Evolutionary conservation across 305 asterid species (phyloP).

Genomic region (Fraxinus latifolia): DNA sequence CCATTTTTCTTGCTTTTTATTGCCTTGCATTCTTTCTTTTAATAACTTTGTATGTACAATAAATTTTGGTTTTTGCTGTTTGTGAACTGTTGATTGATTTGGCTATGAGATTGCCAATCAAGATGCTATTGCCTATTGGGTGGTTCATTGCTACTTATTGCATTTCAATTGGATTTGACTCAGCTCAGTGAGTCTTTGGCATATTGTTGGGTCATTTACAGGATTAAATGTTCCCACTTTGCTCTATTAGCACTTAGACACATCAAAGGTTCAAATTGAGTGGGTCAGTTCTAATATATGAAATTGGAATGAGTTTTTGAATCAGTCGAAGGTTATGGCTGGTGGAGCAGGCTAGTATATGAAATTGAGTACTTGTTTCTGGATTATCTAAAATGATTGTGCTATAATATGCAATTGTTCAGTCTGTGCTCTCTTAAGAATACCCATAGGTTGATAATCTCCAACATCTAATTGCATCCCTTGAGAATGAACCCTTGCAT

Average conservation of each 20-base stretch:
- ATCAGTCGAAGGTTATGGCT: neutral
- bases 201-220: neutral
- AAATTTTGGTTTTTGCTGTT: neutral
- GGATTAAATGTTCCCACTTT: neutral
- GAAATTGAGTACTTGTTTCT: neutral
- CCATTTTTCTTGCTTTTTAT: neutral
- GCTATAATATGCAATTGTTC: neutral
- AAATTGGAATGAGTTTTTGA: neutral
- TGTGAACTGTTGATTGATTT: neutral
- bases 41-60: neutral
- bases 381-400: neutral
- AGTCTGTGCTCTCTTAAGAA: neutral
- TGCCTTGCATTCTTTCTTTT: neutral
- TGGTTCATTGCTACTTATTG: neutral
- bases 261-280: neutral
- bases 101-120: neutral
- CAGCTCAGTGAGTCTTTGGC: neutral
- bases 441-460: neutral
- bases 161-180: neutral
- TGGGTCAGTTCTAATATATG: neutral
- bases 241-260: neutral
- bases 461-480: neutral
- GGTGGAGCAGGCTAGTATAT: slow-evolving; percentile 1
- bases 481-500: neutral
- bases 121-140: neutral